A percentile compares a stretch with the other conserved stretches of the same genome.
These are phyloP conservation scores for Phylloporus sp. DNA, from an alignment of 768 basidiomycete species.

Conservation along the genomic window DNA sequence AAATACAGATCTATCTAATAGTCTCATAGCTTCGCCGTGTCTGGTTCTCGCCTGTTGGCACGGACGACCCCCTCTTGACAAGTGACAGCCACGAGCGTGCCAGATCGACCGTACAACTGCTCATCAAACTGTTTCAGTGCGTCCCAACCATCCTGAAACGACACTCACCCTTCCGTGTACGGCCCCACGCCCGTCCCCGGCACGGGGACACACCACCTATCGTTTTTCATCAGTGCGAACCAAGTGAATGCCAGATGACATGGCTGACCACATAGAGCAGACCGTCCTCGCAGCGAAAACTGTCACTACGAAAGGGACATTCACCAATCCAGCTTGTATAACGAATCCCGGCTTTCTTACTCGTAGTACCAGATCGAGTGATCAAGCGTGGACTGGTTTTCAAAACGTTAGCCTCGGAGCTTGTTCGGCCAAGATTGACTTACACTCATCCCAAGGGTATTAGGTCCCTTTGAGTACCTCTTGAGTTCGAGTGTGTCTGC, in stretches of 20 bases:
- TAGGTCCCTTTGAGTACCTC: conserved; percentile 44
- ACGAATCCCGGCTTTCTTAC: conserved; percentile 34
- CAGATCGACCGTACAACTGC: conserved; percentile 68
- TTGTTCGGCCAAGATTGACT: conserved; percentile 21
- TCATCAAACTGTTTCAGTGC: conserved; percentile 11
- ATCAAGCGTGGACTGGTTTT: conserved; percentile 53
- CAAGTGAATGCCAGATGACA: background rate
- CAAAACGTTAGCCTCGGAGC: conserved; percentile 6
- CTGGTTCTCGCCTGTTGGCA: conserved; percentile 46
- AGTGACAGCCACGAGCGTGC: conserved; percentile 66
- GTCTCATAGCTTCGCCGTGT: conserved; percentile 22
- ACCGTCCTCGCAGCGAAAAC: conserved; percentile 78
- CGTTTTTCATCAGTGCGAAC: background rate
- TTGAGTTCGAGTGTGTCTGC: conserved; percentile 51
- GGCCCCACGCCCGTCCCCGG: conserved; percentile 61
- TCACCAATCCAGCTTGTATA: background rate
- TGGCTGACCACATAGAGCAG: conserved; percentile 65
- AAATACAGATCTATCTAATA: conserved; percentile 10
- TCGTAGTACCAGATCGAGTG: conserved; percentile 78
- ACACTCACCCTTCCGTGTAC: conserved; percentile 62
- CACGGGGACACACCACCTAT: conserved; percentile 61
- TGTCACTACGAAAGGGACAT: conserved; percentile 41
- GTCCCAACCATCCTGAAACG: background rate
- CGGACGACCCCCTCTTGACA: conserved; percentile 79
- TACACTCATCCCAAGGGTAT: conserved; percentile 57